Base-by-base conservation (phyloP, 441 rosid species). In the Gossypium gossypioides region DNA sequence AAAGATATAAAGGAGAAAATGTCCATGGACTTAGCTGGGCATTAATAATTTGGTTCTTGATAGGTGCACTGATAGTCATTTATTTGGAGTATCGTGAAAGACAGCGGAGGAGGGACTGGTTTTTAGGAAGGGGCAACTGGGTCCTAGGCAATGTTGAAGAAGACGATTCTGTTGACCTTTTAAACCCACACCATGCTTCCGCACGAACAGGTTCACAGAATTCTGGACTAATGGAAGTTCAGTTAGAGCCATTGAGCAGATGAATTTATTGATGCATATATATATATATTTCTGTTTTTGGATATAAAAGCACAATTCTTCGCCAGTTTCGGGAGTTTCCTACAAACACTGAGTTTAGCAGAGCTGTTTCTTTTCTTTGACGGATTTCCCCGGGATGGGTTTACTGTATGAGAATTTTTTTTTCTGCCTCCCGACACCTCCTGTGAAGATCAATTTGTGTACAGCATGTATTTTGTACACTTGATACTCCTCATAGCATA, bases 171-270 rank as follows among this genome's bases (percentile, higher is more conserved):
- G 27, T 74, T 52, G 93, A 91, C 84, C 93, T 92, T 15, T 81
- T 92, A 71, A 91, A 83, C 72, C 81, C 92, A 5, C 77, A 69
- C 37, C 76, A 81, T 48, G 83, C 79, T 68, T 56, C 68, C 57
- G 78, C 78, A 75, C 90, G 83, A 73, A 90, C 82, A 79, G 84
- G 78, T 74, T 76, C 73, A 13, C 81, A 77, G 62, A 64, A 75
- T 22, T 79, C 87, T 12, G 87, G 87, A 77, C 78, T 82, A 74
- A 88, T 89, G 96, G 97, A 94, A 82, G 86, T 94, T 81, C 99
- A 94, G 78, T 81, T 94, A 80, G 97, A 92, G 82, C 93, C 97
- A 67, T 75, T 94, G 77, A 87, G 75, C 75, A 85, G 90, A 82
- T 91, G 86, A 85, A 75, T 29, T 10, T 18, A 48, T 72, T 73